Evolutionary conservation across 331 rosid genomes (phyloP), one percentile per base, ranked within the genome.

Genomic region (Malus hybrid): DNA sequence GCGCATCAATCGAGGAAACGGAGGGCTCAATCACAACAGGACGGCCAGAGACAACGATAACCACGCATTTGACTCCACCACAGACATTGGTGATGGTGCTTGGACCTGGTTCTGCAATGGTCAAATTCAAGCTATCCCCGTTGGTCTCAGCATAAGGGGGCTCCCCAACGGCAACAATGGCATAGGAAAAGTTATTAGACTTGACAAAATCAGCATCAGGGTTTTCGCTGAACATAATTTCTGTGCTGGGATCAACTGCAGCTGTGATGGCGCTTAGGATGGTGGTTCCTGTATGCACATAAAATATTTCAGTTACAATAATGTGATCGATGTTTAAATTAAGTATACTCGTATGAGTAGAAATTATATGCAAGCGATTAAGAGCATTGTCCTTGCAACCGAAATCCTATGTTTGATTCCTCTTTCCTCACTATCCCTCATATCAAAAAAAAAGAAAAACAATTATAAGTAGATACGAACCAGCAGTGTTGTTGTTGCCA

Each of bases 81-180:
- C 92, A 90, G 5, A 87, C 85, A 10, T 86, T 86, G 81, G 52
- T 77, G 81, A 90, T 87, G 3, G 90, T 81, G 82, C 78, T 84
- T 54, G 87, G 87, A 46, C 90, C 92, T 5, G 95, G 86, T 29
- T 82, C 90, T 12, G 90, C 48, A 42, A 89, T 84, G 0, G 87
- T 82, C 67, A 89, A 80, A 55, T 84, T 89, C 78, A 66, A 56
- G 74, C 90, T 89, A 69, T 87, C 95, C 27, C 92, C 92, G 29
- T 14, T 82, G 57, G 85, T 85, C 76, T 89, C 94, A 4, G 91
- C 94, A 28, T 89, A 89, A 19, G 88, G 31, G 4, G 46, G 82
- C 79, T 87, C 95, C 5, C 95, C 95, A 44, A 87, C 85, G 4
- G 86, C 81, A 19, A 87, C 90, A 61, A 89, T 80, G 52, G 95